Evolutionary conservation across 352 stramenopile species (phyloP), one percentile per base, ranked within the genome.

Genomic region (Phytopythium mirpurense): DNA sequence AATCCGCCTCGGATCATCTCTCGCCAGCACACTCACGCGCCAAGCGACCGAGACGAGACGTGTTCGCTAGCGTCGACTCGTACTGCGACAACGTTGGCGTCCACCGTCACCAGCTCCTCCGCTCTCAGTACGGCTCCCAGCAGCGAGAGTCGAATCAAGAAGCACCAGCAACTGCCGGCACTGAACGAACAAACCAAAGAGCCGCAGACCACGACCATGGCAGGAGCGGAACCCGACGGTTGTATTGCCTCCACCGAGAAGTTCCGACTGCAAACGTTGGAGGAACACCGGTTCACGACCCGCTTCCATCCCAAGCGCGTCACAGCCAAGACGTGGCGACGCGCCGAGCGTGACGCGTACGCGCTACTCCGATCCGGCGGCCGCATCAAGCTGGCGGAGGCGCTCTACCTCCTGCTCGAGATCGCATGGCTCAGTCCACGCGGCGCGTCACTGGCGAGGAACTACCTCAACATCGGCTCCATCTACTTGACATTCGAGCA

Each of bases 341-440:
- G 58, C 1, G 63, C 58, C 4, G 44, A 77, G 27, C 51, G 42
- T 6, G 62, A 70, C 24, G 74, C 65, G 0, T 56, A 63, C 23
- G 47, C 54, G 15, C 58, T 78, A 3, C 59, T 86, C 16, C 53
- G 46, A 18, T 52, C 57, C 1, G 59, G 57, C 1, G 68, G 77
- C 16, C 69, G 67, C 6, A 56, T 66, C 18, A 65, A 66, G 11
- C 56, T 78, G 2, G 61, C 56, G 7, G 70, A 81, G 24, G 77
- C 77, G 8, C 54, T 88, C 27, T 88, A 84, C 43, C 23, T 86
- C 21, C 54, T 88, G 23, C 49, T 88, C 18, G 77, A 88, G 52
- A 68, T 86, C 16, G 68, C 73, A 51, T 77, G 60, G 36, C 51
- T 86, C 19, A 56, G 55, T 18, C 77, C 77, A 24, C 35, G 27